A percentile compares a stretch with the other conserved stretches of the same genome.
Evolutionary conservation across 108 stramenopile genomes (phyloP).

Genomic region (Craspedostauros australis): DNA sequence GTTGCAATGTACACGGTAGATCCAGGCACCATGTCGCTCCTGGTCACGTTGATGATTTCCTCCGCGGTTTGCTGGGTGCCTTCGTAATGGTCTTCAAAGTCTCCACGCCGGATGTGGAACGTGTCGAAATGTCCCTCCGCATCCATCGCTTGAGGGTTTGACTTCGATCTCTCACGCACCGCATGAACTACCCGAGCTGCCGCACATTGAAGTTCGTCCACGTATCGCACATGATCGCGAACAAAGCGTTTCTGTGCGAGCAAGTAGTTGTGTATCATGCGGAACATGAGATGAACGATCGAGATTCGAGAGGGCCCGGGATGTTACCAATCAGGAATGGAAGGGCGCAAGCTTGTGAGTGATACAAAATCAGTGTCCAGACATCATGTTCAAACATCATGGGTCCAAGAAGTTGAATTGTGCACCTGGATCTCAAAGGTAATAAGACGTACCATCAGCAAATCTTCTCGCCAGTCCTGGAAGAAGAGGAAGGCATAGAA

Average conservation of each 20-base stretch:
- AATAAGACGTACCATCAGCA: conserved; percentile 63
- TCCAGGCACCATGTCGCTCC: conserved; percentile 19
- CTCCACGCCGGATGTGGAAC: conserved; percentile 77
- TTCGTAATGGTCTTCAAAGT: conserved; percentile 39
- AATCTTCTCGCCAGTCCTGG: conserved; percentile 77
- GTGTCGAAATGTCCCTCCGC: conserved; percentile 57
- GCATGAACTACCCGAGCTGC: conserved; percentile 68
- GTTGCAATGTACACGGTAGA: conserved; percentile 63
- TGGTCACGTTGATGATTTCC: conserved; percentile 14
- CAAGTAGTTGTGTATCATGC: too few species aligned
- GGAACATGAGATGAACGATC: too few species aligned
- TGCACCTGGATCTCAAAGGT: too few species aligned
- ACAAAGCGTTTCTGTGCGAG: conserved; percentile 72
- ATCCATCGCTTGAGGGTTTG: neutral
- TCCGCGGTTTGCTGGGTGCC: conserved; percentile 15
- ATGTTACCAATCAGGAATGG: too few species aligned
- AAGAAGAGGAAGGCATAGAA: conserved; percentile 92
- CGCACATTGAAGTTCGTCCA: conserved; percentile 77
- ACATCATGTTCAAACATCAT: too few species aligned
- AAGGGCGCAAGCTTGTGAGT: too few species aligned
- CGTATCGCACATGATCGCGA: conserved; percentile 70
- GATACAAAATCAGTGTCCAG: neutral
- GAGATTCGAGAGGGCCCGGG: too few species aligned
- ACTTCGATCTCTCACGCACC: conserved; percentile 35
- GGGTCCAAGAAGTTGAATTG: too few species aligned